A percentile compares a stretch with the other conserved stretches of the same genome.
Conservation (phyloP, 2,329 filamentous ascomycete genomes). For the Talaromyces islandicus region DNA sequence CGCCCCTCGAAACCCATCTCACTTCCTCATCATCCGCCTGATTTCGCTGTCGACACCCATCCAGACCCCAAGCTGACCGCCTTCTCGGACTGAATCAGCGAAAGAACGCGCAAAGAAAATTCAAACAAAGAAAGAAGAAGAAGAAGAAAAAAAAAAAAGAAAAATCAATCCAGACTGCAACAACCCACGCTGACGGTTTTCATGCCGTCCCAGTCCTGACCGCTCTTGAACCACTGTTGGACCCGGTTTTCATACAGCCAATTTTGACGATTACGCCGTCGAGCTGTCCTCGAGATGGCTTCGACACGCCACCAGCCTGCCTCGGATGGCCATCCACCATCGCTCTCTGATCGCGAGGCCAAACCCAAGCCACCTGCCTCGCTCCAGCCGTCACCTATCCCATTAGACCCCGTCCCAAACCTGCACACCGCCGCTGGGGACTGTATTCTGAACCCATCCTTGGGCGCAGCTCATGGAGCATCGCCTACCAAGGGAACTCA, state of each 20-base stretch:
- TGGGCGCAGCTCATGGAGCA: constrained; percentile 42
- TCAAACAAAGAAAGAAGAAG: background rate
- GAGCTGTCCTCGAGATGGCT: constrained; percentile 24
- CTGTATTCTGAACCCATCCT: constrained; percentile 60
- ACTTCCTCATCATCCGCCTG: background rate
- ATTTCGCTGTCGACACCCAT: background rate
- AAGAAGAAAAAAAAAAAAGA: background rate
- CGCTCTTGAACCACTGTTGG: background rate
- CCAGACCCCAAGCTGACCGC: background rate
- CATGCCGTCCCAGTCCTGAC: background rate
- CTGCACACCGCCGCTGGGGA: constrained; percentile 43
- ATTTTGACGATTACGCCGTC: constrained; percentile 10
- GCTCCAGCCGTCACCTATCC: constrained; percentile 50
- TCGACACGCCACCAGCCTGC: constrained; percentile 39
- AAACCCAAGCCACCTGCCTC: constrained; percentile 22
- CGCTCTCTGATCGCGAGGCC: background rate
- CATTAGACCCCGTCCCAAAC: constrained; percentile 38
- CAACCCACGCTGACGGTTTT: background rate
- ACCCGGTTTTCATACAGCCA: background rate
- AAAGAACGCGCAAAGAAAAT: background rate
- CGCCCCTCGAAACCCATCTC: background rate
- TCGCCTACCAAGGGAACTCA: constrained; percentile 65
- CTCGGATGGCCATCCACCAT: constrained; percentile 47
- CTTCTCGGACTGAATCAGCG: background rate
- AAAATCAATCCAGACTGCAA: background rate